Conservation (phyloP, 352 stramenopile genomes). For the Phytopythium sindhum region DNA sequence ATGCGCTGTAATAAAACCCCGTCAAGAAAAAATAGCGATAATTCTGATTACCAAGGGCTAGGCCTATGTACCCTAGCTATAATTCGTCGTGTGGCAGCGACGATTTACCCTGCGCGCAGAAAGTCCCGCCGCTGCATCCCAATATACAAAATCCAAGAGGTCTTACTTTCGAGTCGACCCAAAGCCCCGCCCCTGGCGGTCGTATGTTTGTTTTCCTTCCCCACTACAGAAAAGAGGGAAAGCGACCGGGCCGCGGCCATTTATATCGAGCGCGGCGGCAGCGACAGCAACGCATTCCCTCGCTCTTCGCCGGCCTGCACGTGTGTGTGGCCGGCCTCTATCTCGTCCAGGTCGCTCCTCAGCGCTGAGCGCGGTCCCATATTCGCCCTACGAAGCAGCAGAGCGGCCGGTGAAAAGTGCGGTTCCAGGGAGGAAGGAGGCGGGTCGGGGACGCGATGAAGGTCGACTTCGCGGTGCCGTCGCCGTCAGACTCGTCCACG, state of each 20-base stretch:
- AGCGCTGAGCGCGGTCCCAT: too few species aligned
- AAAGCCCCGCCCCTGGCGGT: background rate
- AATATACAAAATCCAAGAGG: background rate
- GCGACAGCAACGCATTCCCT: background rate
- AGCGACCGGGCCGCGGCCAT: background rate
- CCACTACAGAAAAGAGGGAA: background rate
- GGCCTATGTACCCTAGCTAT: too few species aligned
- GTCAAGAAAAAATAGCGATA: too few species aligned
- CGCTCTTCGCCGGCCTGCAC: too few species aligned
- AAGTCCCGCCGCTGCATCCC: too few species aligned
- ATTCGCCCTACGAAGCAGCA: too few species aligned
- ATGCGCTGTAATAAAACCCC: too few species aligned
- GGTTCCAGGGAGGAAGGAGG: background rate
- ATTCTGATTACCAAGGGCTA: too few species aligned
- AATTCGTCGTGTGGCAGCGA: too few species aligned
- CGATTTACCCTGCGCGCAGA: background rate
- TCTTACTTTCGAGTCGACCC: background rate
- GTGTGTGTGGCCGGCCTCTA: too few species aligned
- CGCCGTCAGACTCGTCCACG: slow-evolving; percentile 43
- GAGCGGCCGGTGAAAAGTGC: too few species aligned
- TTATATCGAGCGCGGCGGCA: background rate
- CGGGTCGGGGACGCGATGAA: slow-evolving; percentile 29
- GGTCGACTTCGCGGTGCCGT: slow-evolving; percentile 72
- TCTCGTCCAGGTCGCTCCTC: too few species aligned
- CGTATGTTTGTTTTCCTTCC: background rate